Evolutionary conservation across 148 eudicot genomes (phyloP).

Genomic region (Fagopyrum tataricum): DNA sequence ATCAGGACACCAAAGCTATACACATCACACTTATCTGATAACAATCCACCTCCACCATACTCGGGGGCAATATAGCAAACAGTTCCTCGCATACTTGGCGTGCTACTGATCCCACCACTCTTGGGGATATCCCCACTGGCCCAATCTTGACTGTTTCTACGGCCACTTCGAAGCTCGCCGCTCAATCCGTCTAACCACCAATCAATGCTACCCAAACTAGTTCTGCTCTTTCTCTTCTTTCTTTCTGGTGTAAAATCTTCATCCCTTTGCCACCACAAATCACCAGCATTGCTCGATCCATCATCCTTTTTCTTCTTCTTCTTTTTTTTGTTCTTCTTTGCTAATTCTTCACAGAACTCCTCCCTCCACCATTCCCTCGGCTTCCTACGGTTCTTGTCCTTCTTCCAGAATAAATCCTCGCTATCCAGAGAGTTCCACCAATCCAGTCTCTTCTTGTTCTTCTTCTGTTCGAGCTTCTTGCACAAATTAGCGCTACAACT

Average conservation of each 20-base stretch:
- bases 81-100: slow-evolving; percentile 99
- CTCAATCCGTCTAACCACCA: slow-evolving; percentile 94
- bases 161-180: slow-evolving; percentile 58
- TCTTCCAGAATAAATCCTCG: slow-evolving; percentile 38
- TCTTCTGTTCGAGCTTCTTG: slow-evolving; percentile 36
- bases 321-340: slow-evolving; percentile 63
- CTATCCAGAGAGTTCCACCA: slow-evolving; percentile 72
- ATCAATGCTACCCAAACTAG: slow-evolving; percentile 75
- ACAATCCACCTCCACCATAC: slow-evolving; percentile 65
- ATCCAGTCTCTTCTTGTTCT: slow-evolving; percentile 50
- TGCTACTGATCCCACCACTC: slow-evolving; percentile 89
- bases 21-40: slow-evolving; percentile 83
- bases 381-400: slow-evolving; percentile 54
- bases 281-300: slow-evolving; percentile 19
- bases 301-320: slow-evolving; percentile 25
- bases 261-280: slow-evolving; percentile 87
- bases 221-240: slow-evolving; percentile 59
- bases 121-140: slow-evolving; percentile 68
- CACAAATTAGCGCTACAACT: neutral
- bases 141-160: slow-evolving; percentile 79
- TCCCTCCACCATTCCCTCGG: slow-evolving; percentile 99
- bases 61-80: slow-evolving; percentile 96
- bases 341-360: slow-evolving; percentile 82
- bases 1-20: slow-evolving; percentile 86
- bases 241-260: slow-evolving; percentile 59